Evolutionary conservation across 768 basidiomycete species (phyloP), one percentile per base, ranked within the genome.

Genomic region (Boletus vinaceobasis): DNA sequence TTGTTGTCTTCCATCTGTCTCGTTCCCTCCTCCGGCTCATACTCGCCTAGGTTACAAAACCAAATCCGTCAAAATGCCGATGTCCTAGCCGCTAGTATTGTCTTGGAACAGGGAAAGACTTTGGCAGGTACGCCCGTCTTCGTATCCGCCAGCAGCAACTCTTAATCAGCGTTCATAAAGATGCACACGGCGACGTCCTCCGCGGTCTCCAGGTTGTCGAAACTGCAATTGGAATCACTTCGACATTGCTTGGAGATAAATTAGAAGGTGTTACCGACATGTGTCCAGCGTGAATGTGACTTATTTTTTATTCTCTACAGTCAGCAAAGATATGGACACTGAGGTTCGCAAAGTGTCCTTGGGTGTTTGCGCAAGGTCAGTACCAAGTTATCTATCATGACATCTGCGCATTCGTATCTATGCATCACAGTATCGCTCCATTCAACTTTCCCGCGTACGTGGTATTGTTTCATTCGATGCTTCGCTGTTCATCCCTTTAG

Each of bases 261-360:
- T 74, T 97, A 43, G 96, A 98, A 79, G 90, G 95, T 90, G 71
- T 50, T 17, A 56, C 64, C 29, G 17, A 27, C 40, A 35, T 10
- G 37, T 8, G 2, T 9, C 17, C 6, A n/a, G 15, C 26, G n/a
- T 43, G 48, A 29, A 57, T 27, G 7, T 33, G 15, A n/a, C 65
- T 71, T 35, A 73, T 38, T 36, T 4, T 40, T 71, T 35, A 73
- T 38, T 36, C 5, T 40, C 19, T 27, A 33, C 59, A 90, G 90
- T 98, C 19, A 90, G 88, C 73, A 93, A 86, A 70, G 95, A 97
- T 68, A 98, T 98, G 95, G 95, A 98, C 67, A 97, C 95, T 2
- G 85, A 90, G 56, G 86, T 88, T 15, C 82, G 94, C 47, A 83
- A 84, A 60, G 71, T 92, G 17, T 92, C 95, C 3, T 76, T 98